Base-by-base conservation (phyloP, 768 basidiomycete genomes). In the Boletus rubropictus region DNA sequence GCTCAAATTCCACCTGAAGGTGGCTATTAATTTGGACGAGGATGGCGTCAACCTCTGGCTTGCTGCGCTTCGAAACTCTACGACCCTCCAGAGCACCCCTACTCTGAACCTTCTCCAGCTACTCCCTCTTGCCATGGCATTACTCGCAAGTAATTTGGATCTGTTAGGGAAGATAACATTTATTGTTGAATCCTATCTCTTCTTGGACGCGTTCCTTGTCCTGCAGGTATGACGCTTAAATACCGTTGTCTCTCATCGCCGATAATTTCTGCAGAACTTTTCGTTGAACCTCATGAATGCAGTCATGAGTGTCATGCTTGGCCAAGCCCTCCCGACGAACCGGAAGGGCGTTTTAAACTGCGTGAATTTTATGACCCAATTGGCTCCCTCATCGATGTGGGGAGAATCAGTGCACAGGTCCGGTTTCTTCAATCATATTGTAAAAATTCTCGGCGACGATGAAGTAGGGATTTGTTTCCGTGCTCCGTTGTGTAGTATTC, bases 41-140 rank as follows among this genome's bases (percentile, higher is more conserved):
- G 91, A 94, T 62, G 86, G 79, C 0, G 62, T 92, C 39, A 72
- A 71, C 34, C 76, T 95, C 10, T 94, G 91, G 92, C 70, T 75
- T 20, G 71, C 77, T 27, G 78, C 86, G 1, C 67, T 93, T 31
- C 75, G 82, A 39, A 87, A 89, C 57, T 76, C 85, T 1, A 62
- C 73, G 2, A 69, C 73, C 1, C 61, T 89, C 7, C 67, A 75
- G 10, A 74, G 67, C 49, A 55, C 67, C n/a, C 65, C 71, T 42
- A 76, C 76, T 2, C 72, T 76, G 0, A 74, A 72, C 32, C 72
- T 92, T 20, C 65, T 81, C 27, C 78, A 81, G 21, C 69, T 94
- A 24, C 79, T 89, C 46, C 87, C 86, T 15, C 59, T 76, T 28
- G 78, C 78, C 3, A 61, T 89, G 10, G 46, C 68, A n/a, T 64